A percentile compares a stretch with the other conserved stretches of the same genome.
phyloP scores from a whole-genome alignment of 768 basidiomycete genomes.

The Termitomyces sp. region DNA sequence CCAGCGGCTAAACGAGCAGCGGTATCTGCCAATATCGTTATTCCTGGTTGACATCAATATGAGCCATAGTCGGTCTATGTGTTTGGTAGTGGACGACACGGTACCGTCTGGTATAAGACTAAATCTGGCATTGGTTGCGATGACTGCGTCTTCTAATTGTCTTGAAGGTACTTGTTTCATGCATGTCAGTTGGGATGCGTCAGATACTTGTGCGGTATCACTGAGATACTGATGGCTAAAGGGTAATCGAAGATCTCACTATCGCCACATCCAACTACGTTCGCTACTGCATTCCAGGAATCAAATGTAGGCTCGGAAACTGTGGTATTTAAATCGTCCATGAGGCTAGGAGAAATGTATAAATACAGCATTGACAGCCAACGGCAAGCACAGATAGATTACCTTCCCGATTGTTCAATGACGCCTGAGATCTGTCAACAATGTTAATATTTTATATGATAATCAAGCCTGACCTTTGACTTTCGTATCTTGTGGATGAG shows the following conservation, averaged over 20 bases:
- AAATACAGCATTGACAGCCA: too few species aligned
- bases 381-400: too few species aligned
- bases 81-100: too few species aligned
- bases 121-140: slow-evolving; percentile 24
- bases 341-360: too few species aligned
- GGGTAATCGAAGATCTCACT: slow-evolving; percentile 15
- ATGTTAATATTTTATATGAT: too few species aligned
- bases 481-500: slow-evolving; percentile 22
- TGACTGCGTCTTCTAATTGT: slow-evolving; percentile 27
- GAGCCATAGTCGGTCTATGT: too few species aligned
- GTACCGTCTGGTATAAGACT: slow-evolving; percentile 29
- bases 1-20: slow-evolving; percentile 14
- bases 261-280: slow-evolving; percentile 29
- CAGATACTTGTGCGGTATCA: slow-evolving; percentile 11
- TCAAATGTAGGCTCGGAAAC: too few species aligned
- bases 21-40: slow-evolving; percentile 30
- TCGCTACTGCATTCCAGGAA: slow-evolving; percentile 18
- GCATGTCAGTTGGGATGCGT: slow-evolving; percentile 29
- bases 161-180: slow-evolving; percentile 28
- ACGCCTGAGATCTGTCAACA: slow-evolving; percentile 15
- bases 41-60: slow-evolving; percentile 14
- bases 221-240: too few species aligned
- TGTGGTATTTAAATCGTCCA: too few species aligned
- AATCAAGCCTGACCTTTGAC: slow-evolving; percentile 5
- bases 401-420: slow-evolving; percentile 14